Conservation (phyloP, 2,329 filamentous ascomycete species). For the Chaetothyriales sp. region DNA sequence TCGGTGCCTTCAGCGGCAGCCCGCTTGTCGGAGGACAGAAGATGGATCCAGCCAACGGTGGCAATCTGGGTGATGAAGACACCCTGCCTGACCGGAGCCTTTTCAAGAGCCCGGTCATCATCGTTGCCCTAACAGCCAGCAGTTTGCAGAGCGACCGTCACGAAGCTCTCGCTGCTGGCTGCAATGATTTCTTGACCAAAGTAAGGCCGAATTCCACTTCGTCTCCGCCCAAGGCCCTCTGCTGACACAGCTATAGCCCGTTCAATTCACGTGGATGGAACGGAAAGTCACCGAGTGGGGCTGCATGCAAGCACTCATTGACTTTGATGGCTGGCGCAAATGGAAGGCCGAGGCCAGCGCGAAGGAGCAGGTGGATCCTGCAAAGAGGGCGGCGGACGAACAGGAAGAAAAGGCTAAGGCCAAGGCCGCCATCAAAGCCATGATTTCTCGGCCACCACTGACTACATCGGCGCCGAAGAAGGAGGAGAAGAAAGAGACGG, state of each 20-base stretch:
- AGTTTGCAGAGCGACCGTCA: constrained; percentile 90
- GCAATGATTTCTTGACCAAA: constrained; percentile 97
- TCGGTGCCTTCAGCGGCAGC: constrained; percentile 58
- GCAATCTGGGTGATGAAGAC: constrained; percentile 26
- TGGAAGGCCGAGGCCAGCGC: constrained; percentile 68
- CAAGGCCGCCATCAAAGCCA: constrained; percentile 17
- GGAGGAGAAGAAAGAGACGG: constrained; percentile 6
- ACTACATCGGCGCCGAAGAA: constrained; percentile 4
- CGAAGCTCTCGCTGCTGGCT: constrained; percentile 85
- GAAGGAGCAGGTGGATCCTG: constrained; percentile 18
- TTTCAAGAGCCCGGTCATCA: constrained; percentile 96
- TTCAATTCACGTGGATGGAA: constrained; percentile 95
- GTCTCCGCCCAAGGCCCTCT: constrained; percentile 2
- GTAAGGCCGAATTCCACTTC: constrained; percentile 36
- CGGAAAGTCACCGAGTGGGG: constrained; percentile 99
- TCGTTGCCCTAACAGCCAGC: constrained; percentile 88
- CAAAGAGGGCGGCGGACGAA: constrained; percentile 14
- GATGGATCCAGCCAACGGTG: constrained; percentile 4
- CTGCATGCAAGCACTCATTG: constrained; percentile 97
- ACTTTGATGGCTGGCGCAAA: constrained; percentile 94
- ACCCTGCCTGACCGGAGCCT: constrained; percentile 57
- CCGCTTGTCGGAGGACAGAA: constrained; percentile 9
- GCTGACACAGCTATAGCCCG: constrained; percentile 42
- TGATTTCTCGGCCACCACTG: constrained; percentile 11
- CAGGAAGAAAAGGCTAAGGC: constrained; percentile 19